phyloP scores from a whole-genome alignment of 176 grass and related monocot species.

The Otatea glauca region DNA sequence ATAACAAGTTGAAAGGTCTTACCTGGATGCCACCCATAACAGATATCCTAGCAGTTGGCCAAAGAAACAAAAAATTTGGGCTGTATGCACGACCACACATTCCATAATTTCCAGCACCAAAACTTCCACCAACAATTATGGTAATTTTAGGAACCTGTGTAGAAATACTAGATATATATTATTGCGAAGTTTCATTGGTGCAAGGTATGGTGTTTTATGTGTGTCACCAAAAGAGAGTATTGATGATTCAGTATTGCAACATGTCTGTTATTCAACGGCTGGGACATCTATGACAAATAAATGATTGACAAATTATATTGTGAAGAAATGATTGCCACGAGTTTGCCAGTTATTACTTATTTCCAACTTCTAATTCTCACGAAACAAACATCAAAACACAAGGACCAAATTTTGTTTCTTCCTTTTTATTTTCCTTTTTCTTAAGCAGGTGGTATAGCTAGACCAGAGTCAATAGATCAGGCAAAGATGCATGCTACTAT shows the following conservation, averaged over 20 bases:
- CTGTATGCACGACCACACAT: conserved; percentile 99
- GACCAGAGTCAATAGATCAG: not conserved
- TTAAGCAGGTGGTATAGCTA: not conserved
- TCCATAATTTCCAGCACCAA: conserved; percentile 98
- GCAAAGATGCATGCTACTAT: not conserved
- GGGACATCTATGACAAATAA: not conserved
- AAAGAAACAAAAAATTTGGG: conserved; percentile 92
- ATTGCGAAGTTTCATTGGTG: not conserved
- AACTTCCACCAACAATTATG: conserved; percentile 96
- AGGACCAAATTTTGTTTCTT: not conserved
- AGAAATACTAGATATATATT: conserved; percentile 28
- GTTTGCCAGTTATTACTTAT: not conserved
- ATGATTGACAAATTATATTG: not conserved
- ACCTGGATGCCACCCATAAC: conserved; percentile 97
- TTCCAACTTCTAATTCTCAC: not conserved
- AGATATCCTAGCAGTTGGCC: conserved; percentile 98
- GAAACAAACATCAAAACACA: not conserved
- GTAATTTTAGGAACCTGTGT: conserved; percentile 96
- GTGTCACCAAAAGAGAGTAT: not conserved
- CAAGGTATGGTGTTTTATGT: not conserved
- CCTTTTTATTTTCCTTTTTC: too few relatives aligned
- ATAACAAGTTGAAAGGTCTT: conserved; percentile 36
- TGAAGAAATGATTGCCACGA: not conserved
- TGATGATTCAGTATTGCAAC: not conserved
- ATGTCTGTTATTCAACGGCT: not conserved